A percentile compares a stretch with the other conserved stretches of the same genome.
Evolutionary conservation across 495 filamentous ascomycete genomes (phyloP).

Genomic region (Lentithecium fluviatile): DNA sequence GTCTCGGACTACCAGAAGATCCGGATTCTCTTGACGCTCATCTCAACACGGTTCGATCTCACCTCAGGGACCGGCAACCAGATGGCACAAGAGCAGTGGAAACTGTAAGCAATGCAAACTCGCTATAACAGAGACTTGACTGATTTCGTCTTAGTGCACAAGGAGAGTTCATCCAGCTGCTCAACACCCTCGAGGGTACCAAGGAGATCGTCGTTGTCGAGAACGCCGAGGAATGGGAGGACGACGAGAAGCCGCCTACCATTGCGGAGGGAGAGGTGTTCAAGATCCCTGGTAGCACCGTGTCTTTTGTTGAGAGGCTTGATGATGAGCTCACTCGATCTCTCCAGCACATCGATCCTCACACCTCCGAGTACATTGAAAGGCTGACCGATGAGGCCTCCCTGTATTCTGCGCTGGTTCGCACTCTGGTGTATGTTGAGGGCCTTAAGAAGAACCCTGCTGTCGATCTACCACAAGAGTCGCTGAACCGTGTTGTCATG

Average conservation of each 20-base stretch:
- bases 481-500: slow-evolving; percentile 86
- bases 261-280: slow-evolving; percentile 69
- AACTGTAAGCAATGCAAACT: slow-evolving; percentile 51
- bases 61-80: slow-evolving; percentile 75
- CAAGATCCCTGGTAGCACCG: slow-evolving; percentile 87
- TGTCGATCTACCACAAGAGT: slow-evolving; percentile 75
- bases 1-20: slow-evolving; percentile 90
- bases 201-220: slow-evolving; percentile 80
- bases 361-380: slow-evolving; percentile 98
- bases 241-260: slow-evolving; percentile 87
- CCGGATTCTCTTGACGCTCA: slow-evolving; percentile 84
- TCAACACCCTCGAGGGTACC: slow-evolving; percentile 76
- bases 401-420: slow-evolving; percentile 89
- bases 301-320: slow-evolving; percentile 90
- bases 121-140: background rate
- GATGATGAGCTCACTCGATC: slow-evolving; percentile 97
- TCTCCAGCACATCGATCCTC: slow-evolving; percentile 93
- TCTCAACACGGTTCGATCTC: slow-evolving; percentile 93
- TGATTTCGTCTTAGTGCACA: slow-evolving; percentile 57
- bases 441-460: slow-evolving; percentile 66
- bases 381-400: slow-evolving; percentile 84
- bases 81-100: slow-evolving; percentile 98
- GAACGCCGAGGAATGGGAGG: slow-evolving; percentile 96
- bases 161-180: slow-evolving; percentile 72
- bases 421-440: slow-evolving; percentile 83